Evolutionary conservation across 495 filamentous ascomycete genomes (phyloP), one percentile per base, ranked within the genome.

Genomic region (Xylaria intraflava): DNA sequence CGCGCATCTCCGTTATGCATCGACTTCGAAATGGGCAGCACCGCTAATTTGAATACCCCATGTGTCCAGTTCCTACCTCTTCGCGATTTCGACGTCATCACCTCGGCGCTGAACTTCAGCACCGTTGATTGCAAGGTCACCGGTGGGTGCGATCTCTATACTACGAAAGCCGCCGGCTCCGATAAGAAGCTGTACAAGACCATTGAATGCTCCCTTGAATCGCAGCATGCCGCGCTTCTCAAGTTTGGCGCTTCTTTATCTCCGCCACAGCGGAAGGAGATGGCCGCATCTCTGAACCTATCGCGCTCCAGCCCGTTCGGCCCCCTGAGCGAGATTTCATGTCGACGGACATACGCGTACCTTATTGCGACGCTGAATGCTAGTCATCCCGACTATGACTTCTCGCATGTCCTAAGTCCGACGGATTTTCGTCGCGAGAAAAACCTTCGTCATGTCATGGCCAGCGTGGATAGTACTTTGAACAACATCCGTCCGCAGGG

Each of bases 281-380:
- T 72, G 59, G 75, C 70, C 2, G 71, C 72, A n/a, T 77, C 82
- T 3, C 69, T 92, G 54, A 90, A 93, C 67, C 67, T 95, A 9
- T 87, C 83, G 17, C 84, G 89, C 53, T 85, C 89, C 1, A 92
- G 87, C 65, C 89, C 94, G 6, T 98, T 98, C 62, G 94, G 93
- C 14, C 83, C 84, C 30, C 78, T 98, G 44, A 87, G 86, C 48
- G 87, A 96, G 56, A 81, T 86, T 42, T 87, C 88, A 8, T 90
- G 87, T 62, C 88, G 94, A 11, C 84, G 90, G 43, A 95, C 88
- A 0, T 97, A 93, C 70, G 90, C 93, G 36, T 97, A 97, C 69
- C 69, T 97, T 52, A 96, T 97, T 63, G 93, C 93, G 11, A 96
- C 94, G 1, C 77, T 99, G n/a, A 99, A 99, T 60, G 92, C 92